These are phyloP conservation scores for Trametes maxima DNA, from an alignment of 768 basidiomycete species.

Conservation along the genomic window DNA sequence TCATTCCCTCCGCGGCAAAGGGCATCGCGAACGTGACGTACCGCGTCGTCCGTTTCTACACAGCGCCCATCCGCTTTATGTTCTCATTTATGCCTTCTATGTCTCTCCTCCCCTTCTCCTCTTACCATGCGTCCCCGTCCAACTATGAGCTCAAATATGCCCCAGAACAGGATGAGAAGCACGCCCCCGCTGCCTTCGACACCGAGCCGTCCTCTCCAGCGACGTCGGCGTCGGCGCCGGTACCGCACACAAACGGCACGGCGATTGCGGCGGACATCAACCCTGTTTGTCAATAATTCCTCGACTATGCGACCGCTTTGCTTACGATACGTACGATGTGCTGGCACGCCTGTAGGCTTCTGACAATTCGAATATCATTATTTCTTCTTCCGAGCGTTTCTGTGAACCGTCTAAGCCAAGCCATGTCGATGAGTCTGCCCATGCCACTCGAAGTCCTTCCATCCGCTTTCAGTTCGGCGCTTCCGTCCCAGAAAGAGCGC, in stretches of 20 bases:
- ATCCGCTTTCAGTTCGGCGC: slow-evolving; percentile 20
- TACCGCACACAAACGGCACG: slow-evolving; percentile 14
- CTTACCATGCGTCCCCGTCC: slow-evolving; percentile 15
- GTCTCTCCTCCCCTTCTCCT: slow-evolving; percentile 15
- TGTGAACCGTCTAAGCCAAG: not conserved
- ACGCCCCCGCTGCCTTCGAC: not conserved
- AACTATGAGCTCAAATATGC: slow-evolving; percentile 15
- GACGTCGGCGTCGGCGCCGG: not conserved
- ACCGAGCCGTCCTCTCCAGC: slow-evolving; percentile 1
- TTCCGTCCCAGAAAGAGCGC: not conserved
- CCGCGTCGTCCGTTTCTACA: slow-evolving; percentile 36
- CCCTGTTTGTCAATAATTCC: slow-evolving; percentile 56
- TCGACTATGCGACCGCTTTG: slow-evolving; percentile 36
- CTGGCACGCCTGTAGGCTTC: slow-evolving; percentile 48
- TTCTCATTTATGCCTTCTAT: slow-evolving; percentile 32
- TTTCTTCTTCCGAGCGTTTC: slow-evolving; percentile 13
- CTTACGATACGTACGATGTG: slow-evolving; percentile 46
- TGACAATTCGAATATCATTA: slow-evolving; percentile 30
- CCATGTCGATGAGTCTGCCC: not conserved
- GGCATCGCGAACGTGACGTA: slow-evolving; percentile 34
- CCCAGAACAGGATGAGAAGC: slow-evolving; percentile 20
- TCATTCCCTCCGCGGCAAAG: slow-evolving; percentile 33
- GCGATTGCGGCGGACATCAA: slow-evolving; percentile 32
- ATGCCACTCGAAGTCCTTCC: not conserved
- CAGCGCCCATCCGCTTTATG: slow-evolving; percentile 37